Base-by-base conservation (phyloP, 2,329 filamentous ascomycete genomes). In the Trichoderma hamatum region DNA sequence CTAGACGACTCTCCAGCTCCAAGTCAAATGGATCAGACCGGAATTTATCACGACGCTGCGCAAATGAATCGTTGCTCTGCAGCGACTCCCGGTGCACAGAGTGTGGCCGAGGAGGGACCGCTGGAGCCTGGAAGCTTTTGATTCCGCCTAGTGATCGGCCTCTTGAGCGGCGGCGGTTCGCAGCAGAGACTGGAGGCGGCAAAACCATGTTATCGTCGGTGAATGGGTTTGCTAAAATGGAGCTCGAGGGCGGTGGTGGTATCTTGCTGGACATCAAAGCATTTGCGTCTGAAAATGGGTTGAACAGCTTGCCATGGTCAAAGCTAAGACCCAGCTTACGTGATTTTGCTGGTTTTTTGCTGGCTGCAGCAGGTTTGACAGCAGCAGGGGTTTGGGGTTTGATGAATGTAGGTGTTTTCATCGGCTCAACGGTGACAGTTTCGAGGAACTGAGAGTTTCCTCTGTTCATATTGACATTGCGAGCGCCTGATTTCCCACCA, bases 11-110 rank as follows among this genome's bases (percentile, higher is more conserved):
- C 63, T 77, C 75, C 14, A 80, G 71, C 74, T 90, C 88, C n/a
- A 90, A 81, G 72, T 90, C 88, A 73, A 90, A 90, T 1, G 87
- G 88, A 72, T 90, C 88, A 1, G 87, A 89, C 55, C 87, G 85
- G 75, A 88, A 87, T 74, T 87, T 88, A 73, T 84, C 85, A 67
- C 84, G 83, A 19, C 81, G 78, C 6, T 79, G 82, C 55, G 81
- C 81, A 55, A 84, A 81, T n/a, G 81, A 83, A 39, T 78, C 78
- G n/a, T 77, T 74, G 49, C 81, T 85, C 54, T 74, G 74, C 21
- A 75, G 65, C 0, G 79, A 80, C 34, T 83, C 81, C 51, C 82
- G 80, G 72, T 83, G 83, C 10, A 67, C 55, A 10, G 69, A 73
- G 39, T 66, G 64, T 26, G 64, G 81, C 71, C 19, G 82, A 81